Conservation (phyloP, 176 grass and related monocot genomes). For the Hsuehochloa calcarea region DNA sequence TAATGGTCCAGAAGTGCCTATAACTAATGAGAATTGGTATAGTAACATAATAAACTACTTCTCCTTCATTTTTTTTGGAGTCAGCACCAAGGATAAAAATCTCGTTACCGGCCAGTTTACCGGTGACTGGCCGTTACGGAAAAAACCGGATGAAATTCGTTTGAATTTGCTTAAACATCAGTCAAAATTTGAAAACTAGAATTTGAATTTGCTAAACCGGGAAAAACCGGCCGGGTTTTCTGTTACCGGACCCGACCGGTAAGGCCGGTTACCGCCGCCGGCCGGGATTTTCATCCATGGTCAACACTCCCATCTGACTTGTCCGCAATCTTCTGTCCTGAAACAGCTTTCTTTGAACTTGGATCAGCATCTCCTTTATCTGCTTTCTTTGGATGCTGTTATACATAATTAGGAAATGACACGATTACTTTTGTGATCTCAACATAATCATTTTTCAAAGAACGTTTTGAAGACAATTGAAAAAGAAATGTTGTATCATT, state of each 20-base stretch:
- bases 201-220: too few relatives aligned
- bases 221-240: too few relatives aligned
- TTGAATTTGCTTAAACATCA: too few relatives aligned
- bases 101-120: too few relatives aligned
- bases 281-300: too few relatives aligned
- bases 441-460: neutral
- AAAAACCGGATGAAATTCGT: too few relatives aligned
- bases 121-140: too few relatives aligned
- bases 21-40: neutral
- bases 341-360: constrained; percentile 55
- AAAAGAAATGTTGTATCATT: neutral
- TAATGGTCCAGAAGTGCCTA: neutral
- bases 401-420: constrained; percentile 5
- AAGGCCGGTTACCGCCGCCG: too few relatives aligned
- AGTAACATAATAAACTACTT: constrained; percentile 40
- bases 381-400: constrained; percentile 55
- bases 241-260: too few relatives aligned
- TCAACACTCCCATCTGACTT: constrained; percentile 42
- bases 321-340: constrained; percentile 47
- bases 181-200: too few relatives aligned
- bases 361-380: constrained; percentile 57
- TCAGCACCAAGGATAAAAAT: too few relatives aligned
- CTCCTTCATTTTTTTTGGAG: constrained; percentile 44
- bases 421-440: neutral
- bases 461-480: neutral